A percentile compares a stretch with the other conserved stretches of the same genome.
Evolutionary conservation across 225 moss, liverwort and hornwort genomes (phyloP).

Genomic region (Neckera pumila): DNA sequence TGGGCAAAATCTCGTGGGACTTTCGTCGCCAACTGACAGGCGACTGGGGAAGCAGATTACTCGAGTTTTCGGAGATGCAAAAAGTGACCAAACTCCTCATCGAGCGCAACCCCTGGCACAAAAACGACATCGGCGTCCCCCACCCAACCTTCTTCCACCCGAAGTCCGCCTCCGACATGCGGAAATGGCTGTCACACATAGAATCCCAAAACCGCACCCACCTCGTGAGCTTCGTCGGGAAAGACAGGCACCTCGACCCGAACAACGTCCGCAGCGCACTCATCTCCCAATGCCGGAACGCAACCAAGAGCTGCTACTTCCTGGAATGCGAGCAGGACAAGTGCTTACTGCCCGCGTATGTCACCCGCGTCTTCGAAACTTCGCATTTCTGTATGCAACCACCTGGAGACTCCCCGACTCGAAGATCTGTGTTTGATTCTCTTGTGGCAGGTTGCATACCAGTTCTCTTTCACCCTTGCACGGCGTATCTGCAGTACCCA

Average conservation of each 20-base stretch:
- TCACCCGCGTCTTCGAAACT: conserved; percentile 58
- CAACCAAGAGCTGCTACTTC: conserved; percentile 36
- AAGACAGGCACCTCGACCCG: conserved; percentile 67
- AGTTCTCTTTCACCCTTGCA: conserved; percentile 77
- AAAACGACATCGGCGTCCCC: conserved; percentile 74
- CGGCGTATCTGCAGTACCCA: conserved; percentile 83
- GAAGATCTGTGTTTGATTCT: conserved; percentile 79
- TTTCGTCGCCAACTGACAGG: conserved; percentile 45
- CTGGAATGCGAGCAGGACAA: conserved; percentile 54
- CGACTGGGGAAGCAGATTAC: conserved; percentile 73
- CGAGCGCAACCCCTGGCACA: conserved; percentile 89
- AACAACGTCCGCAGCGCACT: conserved; percentile 61
- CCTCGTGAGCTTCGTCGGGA: conserved; percentile 90
- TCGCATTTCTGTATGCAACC: conserved; percentile 97
- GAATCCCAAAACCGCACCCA: conserved; percentile 27
- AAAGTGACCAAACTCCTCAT: conserved; percentile 66
- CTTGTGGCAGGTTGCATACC: conserved; percentile 90
- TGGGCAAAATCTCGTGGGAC: conserved; percentile 94
- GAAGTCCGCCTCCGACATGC: conserved; percentile 52
- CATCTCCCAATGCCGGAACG: conserved; percentile 64
- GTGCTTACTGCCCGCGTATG: conserved; percentile 53
- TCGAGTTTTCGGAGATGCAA: conserved; percentile 53
- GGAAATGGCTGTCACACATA: conserved; percentile 42
- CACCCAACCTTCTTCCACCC: conserved; percentile 97
- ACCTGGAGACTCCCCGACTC: conserved; percentile 72